Conservation (phyloP, 2,329 filamentous ascomycete genomes). For the Fusarium goolgardi region DNA sequence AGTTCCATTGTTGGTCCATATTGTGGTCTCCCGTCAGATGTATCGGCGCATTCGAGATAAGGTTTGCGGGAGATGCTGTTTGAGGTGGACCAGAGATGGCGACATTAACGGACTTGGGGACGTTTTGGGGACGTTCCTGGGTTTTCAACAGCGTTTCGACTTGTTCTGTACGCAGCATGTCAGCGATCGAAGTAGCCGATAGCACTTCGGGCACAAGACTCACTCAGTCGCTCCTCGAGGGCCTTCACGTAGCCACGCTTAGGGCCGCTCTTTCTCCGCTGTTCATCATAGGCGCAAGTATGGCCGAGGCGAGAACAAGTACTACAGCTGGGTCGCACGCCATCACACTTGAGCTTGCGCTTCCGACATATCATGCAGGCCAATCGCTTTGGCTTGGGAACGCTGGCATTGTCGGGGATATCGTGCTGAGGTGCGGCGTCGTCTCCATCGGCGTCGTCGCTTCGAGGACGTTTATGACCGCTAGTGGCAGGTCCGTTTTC, state of each 20-base stretch:
- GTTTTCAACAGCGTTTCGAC: constrained; percentile 91
- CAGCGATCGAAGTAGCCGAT: constrained; percentile 32
- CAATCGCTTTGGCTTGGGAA: constrained; percentile 89
- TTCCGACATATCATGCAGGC: constrained; percentile 95
- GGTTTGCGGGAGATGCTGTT: constrained; percentile 46
- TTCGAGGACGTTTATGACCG: constrained; percentile 46
- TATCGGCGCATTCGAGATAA: constrained; percentile 60
- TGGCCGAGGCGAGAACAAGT: constrained; percentile 90
- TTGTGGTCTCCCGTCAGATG: constrained; percentile 61
- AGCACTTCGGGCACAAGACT: constrained; percentile 50
- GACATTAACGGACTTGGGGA: constrained; percentile 49
- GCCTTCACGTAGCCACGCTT: constrained; percentile 96
- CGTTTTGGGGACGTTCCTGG: constrained; percentile 66
- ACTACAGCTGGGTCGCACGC: constrained; percentile 83
- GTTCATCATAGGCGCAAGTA: constrained; percentile 90
- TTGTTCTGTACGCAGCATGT: constrained; percentile 71
- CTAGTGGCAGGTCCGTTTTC: constrained; percentile 53
- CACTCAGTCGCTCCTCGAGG: constrained; percentile 90
- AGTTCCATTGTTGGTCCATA: constrained; percentile 65
- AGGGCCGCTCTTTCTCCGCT: constrained; percentile 92
- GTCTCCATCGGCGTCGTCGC: constrained; percentile 51
- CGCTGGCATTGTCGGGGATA: constrained; percentile 63
- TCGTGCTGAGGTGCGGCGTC: constrained; percentile 54
- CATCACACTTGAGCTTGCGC: constrained; percentile 92
- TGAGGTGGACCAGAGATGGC: constrained; percentile 47